Conservation (phyloP, 257 asterid species). For the Scutellaria minor region DNA sequence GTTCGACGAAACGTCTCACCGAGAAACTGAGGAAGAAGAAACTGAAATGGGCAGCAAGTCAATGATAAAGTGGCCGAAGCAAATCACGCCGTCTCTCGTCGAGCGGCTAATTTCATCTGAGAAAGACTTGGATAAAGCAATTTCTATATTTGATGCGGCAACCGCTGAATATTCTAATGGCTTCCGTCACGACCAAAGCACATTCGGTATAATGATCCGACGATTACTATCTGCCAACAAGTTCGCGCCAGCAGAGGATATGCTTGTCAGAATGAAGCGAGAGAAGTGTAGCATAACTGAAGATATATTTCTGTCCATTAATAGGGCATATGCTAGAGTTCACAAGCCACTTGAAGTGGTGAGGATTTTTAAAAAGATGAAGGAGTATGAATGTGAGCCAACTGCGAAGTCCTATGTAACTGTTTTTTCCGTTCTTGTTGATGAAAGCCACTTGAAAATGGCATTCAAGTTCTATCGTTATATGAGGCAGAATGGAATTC, state of each 20-base stretch:
- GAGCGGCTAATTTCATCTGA: slow-evolving; percentile 70
- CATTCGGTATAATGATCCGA: slow-evolving; percentile 63
- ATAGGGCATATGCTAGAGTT: slow-evolving; percentile 75
- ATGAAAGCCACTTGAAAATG: slow-evolving; percentile 79
- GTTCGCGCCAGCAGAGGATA: slow-evolving; percentile 65
- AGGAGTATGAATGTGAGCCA: slow-evolving; percentile 72
- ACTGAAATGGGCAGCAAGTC: slow-evolving; percentile 55
- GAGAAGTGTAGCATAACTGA: slow-evolving; percentile 68
- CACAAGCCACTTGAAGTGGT: slow-evolving; percentile 89
- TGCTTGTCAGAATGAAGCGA: slow-evolving; percentile 72
- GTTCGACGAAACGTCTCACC: slow-evolving; percentile 51
- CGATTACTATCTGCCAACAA: slow-evolving; percentile 73
- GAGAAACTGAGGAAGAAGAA: slow-evolving; percentile 19
- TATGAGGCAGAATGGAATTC: slow-evolving; percentile 74
- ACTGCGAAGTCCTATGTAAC: slow-evolving; percentile 72
- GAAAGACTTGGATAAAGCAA: slow-evolving; percentile 75
- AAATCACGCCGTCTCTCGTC: slow-evolving; percentile 74
- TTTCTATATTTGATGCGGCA: slow-evolving; percentile 83
- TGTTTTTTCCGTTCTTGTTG: slow-evolving; percentile 75
- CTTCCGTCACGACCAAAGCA: slow-evolving; percentile 64
- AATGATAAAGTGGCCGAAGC: slow-evolving; percentile 75
- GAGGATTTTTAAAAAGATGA: slow-evolving; percentile 67
- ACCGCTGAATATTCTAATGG: slow-evolving; percentile 83
- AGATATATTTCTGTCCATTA: slow-evolving; percentile 66
- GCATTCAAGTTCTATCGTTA: slow-evolving; percentile 78